Evolutionary conservation across 345 rosid genomes (phyloP).

Genomic region (Populus nigra): DNA sequence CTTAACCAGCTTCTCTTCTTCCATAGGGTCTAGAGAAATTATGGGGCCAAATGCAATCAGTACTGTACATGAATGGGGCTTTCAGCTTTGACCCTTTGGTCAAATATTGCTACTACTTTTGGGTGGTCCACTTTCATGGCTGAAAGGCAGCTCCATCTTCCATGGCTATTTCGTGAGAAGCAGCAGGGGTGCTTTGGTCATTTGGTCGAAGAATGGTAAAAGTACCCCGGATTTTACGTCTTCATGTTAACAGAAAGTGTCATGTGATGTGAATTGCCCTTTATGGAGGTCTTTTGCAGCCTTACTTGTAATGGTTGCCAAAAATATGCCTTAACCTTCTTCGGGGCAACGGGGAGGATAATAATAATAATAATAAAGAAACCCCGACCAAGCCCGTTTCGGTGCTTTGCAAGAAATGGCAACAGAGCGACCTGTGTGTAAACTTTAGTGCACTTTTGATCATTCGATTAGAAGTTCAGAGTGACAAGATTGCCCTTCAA

Average conservation of each 20-base stretch:
- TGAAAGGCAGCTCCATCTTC: background rate
- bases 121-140: background rate
- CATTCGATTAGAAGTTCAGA: background rate
- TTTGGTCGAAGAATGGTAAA: background rate
- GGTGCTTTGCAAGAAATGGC: background rate
- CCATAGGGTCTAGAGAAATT: background rate
- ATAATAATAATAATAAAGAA: no score
- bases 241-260: conserved; percentile 23
- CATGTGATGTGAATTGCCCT: conserved; percentile 19
- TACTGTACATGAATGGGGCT: background rate
- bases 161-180: background rate
- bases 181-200: conserved; percentile 7
- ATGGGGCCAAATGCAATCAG: background rate
- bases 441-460: background rate
- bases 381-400: background rate
- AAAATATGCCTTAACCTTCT: background rate
- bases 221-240: conserved; percentile 34
- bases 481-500: background rate
- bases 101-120: conserved; percentile 10
- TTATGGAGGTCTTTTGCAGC: conserved; percentile 6
- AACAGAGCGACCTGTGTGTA: background rate
- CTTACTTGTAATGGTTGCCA: background rate
- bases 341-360: background rate
- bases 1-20: background rate
- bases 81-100: conserved; percentile 8